Conservation (phyloP, 78 protist species). For the Dictyostelium intermedium region DNA sequence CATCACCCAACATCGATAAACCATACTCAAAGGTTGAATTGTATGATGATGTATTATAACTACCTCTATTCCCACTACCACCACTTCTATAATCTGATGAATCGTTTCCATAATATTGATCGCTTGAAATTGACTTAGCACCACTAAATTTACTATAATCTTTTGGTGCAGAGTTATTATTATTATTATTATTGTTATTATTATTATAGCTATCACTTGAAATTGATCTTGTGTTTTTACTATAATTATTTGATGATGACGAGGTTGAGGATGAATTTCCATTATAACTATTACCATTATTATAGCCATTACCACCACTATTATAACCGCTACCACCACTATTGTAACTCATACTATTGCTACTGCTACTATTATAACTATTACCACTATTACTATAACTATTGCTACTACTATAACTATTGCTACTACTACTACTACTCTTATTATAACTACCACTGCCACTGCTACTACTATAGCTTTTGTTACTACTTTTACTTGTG, state of each 20-base stretch:
- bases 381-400: not conserved
- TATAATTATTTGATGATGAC: not conserved
- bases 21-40: conserved; percentile 59
- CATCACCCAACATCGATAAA: conserved; percentile 50
- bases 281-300: too few relatives aligned
- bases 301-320: not conserved
- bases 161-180: not conserved
- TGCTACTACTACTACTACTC: not conserved
- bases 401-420: not conserved
- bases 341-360: not conserved
- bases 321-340: not conserved
- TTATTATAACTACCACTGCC: not conserved
- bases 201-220: conserved; percentile 8
- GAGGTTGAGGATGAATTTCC: not conserved
- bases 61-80: not conserved
- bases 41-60: not conserved
- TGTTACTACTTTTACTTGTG: not conserved
- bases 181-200: not conserved
- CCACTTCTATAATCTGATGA: conserved; percentile 11
- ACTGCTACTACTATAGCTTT: not conserved
- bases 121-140: conserved; percentile 62
- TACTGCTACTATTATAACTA: too few relatives aligned
- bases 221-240: not conserved
- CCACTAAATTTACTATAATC: conserved; percentile 27
- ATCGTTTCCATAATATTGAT: conserved; percentile 52